Evolutionary conservation across 163 green algal genomes (phyloP).

Genomic region (Chloroidium sp.): DNA sequence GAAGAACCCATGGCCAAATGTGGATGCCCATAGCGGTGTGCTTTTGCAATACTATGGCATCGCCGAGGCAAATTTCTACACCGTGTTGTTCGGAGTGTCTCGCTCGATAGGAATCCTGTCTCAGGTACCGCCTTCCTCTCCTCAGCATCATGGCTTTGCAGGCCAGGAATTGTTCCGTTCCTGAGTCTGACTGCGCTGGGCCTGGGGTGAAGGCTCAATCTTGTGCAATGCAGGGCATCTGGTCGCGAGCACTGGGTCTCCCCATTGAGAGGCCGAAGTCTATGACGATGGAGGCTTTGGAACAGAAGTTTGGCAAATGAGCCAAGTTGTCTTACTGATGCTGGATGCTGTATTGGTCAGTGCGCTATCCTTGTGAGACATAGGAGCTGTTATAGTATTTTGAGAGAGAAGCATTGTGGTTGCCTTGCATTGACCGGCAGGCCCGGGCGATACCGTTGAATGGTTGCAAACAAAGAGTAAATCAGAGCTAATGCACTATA

Average conservation of each 20-base stretch:
- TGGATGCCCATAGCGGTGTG: constrained; percentile 95
- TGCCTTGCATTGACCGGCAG: no score
- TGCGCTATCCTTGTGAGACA: no score
- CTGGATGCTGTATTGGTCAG: no score
- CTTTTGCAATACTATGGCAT: constrained; percentile 98
- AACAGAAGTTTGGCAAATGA: constrained; percentile 1
- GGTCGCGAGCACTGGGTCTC: constrained; percentile 85
- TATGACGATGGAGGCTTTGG: constrained; percentile 23
- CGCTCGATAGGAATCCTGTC: constrained; percentile 85
- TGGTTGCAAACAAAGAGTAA: no score
- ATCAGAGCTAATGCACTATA: no score
- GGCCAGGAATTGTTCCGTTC: neutral
- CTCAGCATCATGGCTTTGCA: constrained; percentile 3
- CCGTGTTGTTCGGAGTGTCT: constrained; percentile 94
- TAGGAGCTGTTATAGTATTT: no score
- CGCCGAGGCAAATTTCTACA: constrained; percentile 96
- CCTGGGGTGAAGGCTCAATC: neutral
- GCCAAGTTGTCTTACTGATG: no score
- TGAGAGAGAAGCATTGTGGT: no score
- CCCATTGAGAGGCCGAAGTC: constrained; percentile 80
- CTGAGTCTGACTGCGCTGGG: neutral
- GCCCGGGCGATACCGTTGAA: no score
- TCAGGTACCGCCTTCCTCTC: constrained; percentile 26
- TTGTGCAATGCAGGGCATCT: constrained; percentile 65
- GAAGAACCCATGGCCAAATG: constrained; percentile 99